Conservation (phyloP, 768 basidiomycete species). For the Leccinum aurantiacum region DNA sequence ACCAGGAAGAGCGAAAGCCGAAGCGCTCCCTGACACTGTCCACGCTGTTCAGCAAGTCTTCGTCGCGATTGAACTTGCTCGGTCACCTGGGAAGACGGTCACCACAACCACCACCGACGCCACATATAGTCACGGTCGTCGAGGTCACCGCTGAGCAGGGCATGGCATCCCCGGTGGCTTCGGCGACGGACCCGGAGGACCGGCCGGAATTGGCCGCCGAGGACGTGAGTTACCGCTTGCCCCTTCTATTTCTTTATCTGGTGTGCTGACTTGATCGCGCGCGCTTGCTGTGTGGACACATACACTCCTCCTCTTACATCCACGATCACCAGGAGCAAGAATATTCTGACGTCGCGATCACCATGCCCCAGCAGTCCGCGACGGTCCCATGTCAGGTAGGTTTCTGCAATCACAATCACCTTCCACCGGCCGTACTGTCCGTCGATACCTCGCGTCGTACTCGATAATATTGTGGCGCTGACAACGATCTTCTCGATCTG, state of each 20-base stretch:
- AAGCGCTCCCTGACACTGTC: slow-evolving; percentile 28
- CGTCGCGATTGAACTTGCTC: slow-evolving; percentile 32
- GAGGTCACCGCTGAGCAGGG: slow-evolving; percentile 14
- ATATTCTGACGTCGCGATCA: slow-evolving; percentile 4
- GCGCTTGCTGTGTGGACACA: slow-evolving; percentile 23
- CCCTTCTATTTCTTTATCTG: neutral
- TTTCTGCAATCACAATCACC: neutral
- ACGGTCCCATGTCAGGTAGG: slow-evolving; percentile 51
- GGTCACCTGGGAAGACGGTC: slow-evolving; percentile 26
- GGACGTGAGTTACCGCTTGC: neutral
- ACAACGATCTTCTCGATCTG: slow-evolving; percentile 2
- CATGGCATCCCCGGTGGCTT: slow-evolving; percentile 28
- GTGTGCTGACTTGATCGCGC: slow-evolving; percentile 9
- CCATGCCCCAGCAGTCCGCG: slow-evolving; percentile 34
- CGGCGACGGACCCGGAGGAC: slow-evolving; percentile 20
- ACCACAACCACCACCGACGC: slow-evolving; percentile 31
- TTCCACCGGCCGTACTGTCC: neutral
- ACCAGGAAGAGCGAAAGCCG: slow-evolving; percentile 21
- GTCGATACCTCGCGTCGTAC: slow-evolving; percentile 4
- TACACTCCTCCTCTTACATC: slow-evolving; percentile 11
- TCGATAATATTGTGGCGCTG: slow-evolving; percentile 9
- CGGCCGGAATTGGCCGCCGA: slow-evolving; percentile 29
- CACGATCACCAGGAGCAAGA: slow-evolving; percentile 19
- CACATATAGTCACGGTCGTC: slow-evolving; percentile 9
- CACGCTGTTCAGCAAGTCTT: slow-evolving; percentile 25